Evolutionary conservation across 805 yeast species (phyloP).

Genomic region (Saturnispora diversa): DNA sequence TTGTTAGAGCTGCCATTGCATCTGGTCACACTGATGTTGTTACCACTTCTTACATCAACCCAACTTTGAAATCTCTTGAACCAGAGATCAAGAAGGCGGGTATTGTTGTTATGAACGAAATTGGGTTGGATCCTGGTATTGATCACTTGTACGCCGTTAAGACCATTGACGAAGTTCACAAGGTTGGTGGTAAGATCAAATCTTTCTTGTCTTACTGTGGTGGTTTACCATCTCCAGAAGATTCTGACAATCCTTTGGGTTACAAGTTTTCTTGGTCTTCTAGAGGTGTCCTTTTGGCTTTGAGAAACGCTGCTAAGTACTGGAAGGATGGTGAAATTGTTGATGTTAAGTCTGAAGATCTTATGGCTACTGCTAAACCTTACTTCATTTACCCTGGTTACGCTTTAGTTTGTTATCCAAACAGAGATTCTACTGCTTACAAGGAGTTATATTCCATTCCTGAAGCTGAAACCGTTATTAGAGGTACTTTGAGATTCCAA

Average conservation of each 20-base stretch:
- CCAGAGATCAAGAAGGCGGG: constrained; percentile 88
- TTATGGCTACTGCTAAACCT: constrained; percentile 92
- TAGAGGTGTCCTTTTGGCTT: constrained; percentile 92
- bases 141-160: constrained; percentile 98
- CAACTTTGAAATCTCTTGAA: constrained; percentile 81
- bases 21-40: constrained; percentile 77
- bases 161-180: constrained; percentile 95
- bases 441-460: constrained; percentile 89
- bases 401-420: constrained; percentile 92
- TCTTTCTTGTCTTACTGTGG: constrained; percentile 97
- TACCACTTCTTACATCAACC: constrained; percentile 95
- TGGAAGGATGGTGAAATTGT: constrained; percentile 81
- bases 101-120: constrained; percentile 95
- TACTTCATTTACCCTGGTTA: constrained; percentile 94
- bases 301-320: constrained; percentile 87
- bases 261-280: constrained; percentile 99
- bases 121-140: constrained; percentile 97
- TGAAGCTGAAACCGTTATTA: constrained; percentile 92
- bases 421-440: constrained; percentile 94
- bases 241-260: constrained; percentile 95
- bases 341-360: constrained; percentile 74
- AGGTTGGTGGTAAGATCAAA: constrained; percentile 81
- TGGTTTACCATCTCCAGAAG: constrained; percentile 97
- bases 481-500: constrained; percentile 97
- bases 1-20: constrained; percentile 89